Percentiles rank a stretch among this genome's conserved stretches.
Evolutionary conservation across 495 filamentous ascomycete genomes (phyloP).

Genomic region (Podospora bellae-mahoneyi): DNA sequence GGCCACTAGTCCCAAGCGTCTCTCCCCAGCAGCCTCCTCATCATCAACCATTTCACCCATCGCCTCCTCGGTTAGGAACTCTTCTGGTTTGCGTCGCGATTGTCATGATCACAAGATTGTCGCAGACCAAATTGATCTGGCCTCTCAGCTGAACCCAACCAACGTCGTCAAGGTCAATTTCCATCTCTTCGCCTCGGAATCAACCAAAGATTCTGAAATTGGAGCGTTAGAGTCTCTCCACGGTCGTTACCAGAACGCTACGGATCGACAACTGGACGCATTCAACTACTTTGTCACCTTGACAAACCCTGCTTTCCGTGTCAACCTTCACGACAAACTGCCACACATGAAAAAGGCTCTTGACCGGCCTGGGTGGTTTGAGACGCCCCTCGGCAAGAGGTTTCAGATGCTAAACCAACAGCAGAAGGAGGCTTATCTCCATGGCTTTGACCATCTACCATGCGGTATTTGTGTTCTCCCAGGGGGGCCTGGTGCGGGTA

Average conservation of each 20-base stretch:
- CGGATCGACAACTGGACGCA: background rate
- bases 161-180: background rate
- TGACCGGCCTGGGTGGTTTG: background rate
- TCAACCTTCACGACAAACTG: background rate
- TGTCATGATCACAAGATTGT: background rate
- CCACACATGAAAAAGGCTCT: background rate
- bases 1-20: background rate
- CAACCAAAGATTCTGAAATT: background rate
- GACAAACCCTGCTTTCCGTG: background rate
- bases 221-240: background rate
- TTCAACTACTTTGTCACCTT: background rate
- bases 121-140: background rate
- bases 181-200: background rate
- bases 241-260: background rate
- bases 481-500: constrained; percentile 30
- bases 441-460: constrained; percentile 16
- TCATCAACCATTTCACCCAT: background rate
- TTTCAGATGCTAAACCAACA: constrained; percentile 5
- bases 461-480: constrained; percentile 23
- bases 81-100: background rate
- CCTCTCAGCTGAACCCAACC: background rate
- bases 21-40: background rate
- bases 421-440: constrained; percentile 7
- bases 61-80: background rate
- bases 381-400: background rate